Base-by-base conservation (phyloP, 2,329 filamentous ascomycete genomes). In the Fusarium goolgardi region DNA sequence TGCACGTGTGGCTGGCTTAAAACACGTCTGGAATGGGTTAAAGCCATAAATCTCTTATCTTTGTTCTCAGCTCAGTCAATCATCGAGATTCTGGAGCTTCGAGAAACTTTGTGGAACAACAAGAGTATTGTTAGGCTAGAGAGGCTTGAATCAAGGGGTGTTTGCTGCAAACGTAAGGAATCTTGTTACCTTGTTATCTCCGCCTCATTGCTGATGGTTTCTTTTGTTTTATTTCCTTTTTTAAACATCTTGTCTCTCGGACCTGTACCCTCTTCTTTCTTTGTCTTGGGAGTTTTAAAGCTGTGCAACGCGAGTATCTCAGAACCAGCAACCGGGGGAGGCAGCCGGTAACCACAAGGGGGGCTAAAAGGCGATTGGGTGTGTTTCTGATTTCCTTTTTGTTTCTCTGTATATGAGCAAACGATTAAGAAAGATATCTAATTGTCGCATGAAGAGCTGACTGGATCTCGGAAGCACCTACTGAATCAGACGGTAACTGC, bases 1-100 rank as follows among this genome's bases (percentile, higher is more conserved):
- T 4, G 52, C 60, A 61, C n/a, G 44, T 46, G 69, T 67, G 61
- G 69, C 67, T 73, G 69, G 59, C 59, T 62, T 16, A 54, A 57
- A 65, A 57, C 27, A 18, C 45, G 32, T 31, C 45, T 63, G 54
- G 34, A 59, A 65, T 58, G 37, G 47, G 25, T 53, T 43, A 43
- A 21, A 45, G 41, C 31, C 31, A 20, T 39, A 27, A 32, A 40
- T 44, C 35, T 13, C 55, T 49, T 63, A 56, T 55, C 41, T 56
- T 43, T 43, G 52, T 54, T 27, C n/a, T 55, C 52, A 51, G 40
- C 27, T 25, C 34, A 58, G 21, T 21, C 39, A 25, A 25, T 43
- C 39, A 43, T 50, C 45, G 56, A 43, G 40, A 51, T 57, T 35
- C 45, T 39, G 34, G 43, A 56, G 44, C 66, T 71, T 61, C 54